Evolutionary conservation across 140 eudicot species (phyloP).

Genomic region (Oenanthe javanica): DNA sequence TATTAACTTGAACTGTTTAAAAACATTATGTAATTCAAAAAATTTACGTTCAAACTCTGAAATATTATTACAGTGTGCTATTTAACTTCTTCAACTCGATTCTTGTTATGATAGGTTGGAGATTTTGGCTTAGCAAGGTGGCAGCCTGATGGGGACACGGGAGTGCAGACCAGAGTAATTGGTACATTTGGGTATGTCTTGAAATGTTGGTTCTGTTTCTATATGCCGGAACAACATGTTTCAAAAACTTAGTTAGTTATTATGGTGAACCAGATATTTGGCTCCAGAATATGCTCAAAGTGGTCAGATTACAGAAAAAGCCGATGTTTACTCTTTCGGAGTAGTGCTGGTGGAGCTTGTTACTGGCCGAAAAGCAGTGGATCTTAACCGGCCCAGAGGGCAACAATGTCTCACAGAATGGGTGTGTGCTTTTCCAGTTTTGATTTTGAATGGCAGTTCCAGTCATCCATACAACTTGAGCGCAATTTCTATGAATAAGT

Average conservation of each 20-base stretch:
- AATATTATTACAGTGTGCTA: neutral
- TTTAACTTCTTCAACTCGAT: neutral
- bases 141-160: slow-evolving; percentile 99
- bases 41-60: neutral
- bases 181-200: slow-evolving; percentile 90
- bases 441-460: neutral
- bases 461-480: neutral
- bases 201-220: neutral
- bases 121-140: slow-evolving; percentile 97
- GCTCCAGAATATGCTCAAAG: slow-evolving; percentile 96
- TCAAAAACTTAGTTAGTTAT: neutral
- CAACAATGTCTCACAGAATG: slow-evolving; percentile 93
- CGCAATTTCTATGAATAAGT: neutral
- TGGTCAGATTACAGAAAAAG: slow-evolving; percentile 88
- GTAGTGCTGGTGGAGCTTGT: slow-evolving; percentile 88
- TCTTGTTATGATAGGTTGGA: slow-evolving; percentile 61
- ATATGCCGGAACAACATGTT: neutral
- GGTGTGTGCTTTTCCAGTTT: slow-evolving; percentile 27
- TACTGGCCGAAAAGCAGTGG: slow-evolving; percentile 90
- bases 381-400: slow-evolving; percentile 85
- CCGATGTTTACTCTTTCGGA: slow-evolving; percentile 88
- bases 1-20: neutral
- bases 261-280: slow-evolving; percentile 48
- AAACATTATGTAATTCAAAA: neutral
- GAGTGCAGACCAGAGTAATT: slow-evolving; percentile 95